A percentile compares a stretch with the other conserved stretches of the same genome.
Conservation (phyloP, 2,329 filamentous ascomycete species). For the Bipolaris sorokiniana region DNA sequence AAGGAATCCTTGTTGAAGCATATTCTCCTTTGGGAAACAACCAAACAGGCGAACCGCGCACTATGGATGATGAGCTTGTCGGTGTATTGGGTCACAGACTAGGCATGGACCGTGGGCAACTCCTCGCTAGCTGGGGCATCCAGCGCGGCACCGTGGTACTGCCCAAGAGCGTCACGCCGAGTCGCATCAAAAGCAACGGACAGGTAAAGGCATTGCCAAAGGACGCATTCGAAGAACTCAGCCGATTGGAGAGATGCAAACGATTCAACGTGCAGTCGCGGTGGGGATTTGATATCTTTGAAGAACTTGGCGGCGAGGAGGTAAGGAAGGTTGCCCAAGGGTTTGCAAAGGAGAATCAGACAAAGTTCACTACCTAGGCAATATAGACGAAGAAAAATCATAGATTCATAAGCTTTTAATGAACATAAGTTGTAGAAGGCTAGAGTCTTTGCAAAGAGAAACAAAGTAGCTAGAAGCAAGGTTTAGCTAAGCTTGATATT, state of each 20-base stretch:
- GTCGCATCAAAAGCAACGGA: slow-evolving; percentile 75
- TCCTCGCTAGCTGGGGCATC: slow-evolving; percentile 78
- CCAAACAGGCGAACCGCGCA: slow-evolving; percentile 64
- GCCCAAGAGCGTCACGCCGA: slow-evolving; percentile 77
- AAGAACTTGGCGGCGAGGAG: slow-evolving; percentile 31
- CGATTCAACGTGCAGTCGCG: slow-evolving; percentile 33
- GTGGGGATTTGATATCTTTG: slow-evolving; percentile 36
- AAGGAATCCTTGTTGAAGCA: slow-evolving; percentile 73
- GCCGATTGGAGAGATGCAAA: slow-evolving; percentile 42
- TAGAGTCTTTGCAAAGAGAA: too few relatives aligned
- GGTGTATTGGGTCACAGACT: slow-evolving; percentile 48
- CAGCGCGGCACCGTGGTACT: slow-evolving; percentile 81
- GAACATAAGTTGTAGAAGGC: too few relatives aligned
- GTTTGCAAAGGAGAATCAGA: slow-evolving; percentile 27
- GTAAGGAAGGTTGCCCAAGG: slow-evolving; percentile 26
- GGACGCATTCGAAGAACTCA: slow-evolving; percentile 72
- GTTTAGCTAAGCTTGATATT: too few relatives aligned
- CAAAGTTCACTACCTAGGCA: slow-evolving; percentile 21
- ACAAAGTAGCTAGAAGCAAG: too few relatives aligned
- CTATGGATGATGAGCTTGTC: slow-evolving; percentile 50
- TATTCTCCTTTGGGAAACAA: slow-evolving; percentile 74
- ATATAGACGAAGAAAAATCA: too few relatives aligned
- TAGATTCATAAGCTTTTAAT: too few relatives aligned
- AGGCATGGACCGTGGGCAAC: slow-evolving; percentile 72
- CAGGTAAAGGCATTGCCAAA: slow-evolving; percentile 68